Conservation (phyloP, 306 rosid species). For the Cicer yamashitae region DNA sequence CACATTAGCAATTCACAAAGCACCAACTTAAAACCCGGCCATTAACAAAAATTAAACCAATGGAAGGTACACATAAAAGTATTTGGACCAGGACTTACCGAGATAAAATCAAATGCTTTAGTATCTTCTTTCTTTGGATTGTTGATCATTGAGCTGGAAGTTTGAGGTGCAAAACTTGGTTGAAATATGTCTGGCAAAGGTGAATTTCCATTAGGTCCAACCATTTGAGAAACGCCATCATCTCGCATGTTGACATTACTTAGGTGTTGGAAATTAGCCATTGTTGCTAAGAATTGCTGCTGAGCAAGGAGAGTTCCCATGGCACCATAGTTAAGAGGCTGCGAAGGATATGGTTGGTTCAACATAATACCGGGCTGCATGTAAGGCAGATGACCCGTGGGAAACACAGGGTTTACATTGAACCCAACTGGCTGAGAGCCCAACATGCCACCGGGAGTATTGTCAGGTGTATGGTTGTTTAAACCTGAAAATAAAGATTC, state of each 20-base stretch:
- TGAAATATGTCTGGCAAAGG: slow-evolving; percentile 92
- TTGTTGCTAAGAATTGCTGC: slow-evolving; percentile 80
- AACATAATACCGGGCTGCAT: slow-evolving; percentile 68
- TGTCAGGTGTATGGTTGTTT: slow-evolving; percentile 51
- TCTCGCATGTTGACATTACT: slow-evolving; percentile 65
- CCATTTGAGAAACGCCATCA: slow-evolving; percentile 53
- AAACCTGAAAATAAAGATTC: slow-evolving; percentile 64
- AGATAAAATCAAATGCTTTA: slow-evolving; percentile 94
- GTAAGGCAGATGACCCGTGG: slow-evolving; percentile 66
- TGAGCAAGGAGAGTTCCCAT: slow-evolving; percentile 82
- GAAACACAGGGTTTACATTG: slow-evolving; percentile 66
- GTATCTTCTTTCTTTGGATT: slow-evolving; percentile 89
- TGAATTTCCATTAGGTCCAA: slow-evolving; percentile 62
- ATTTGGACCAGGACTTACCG: slow-evolving; percentile 64
- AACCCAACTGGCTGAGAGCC: slow-evolving; percentile 61
- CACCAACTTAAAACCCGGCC: slow-evolving; percentile 41
- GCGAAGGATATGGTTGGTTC: slow-evolving; percentile 77
- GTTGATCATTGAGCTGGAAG: slow-evolving; percentile 66
- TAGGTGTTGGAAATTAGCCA: slow-evolving; percentile 81
- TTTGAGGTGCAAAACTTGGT: slow-evolving; percentile 62
- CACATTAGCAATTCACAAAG: slow-evolving; percentile 18
- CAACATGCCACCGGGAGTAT: slow-evolving; percentile 57
- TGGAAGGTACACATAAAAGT: slow-evolving; percentile 2
- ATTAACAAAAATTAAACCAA: slow-evolving; percentile 35
- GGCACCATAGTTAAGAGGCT: slow-evolving; percentile 76